These are phyloP conservation scores for Trichoderma asperellum DNA, from an alignment of 2,329 filamentous ascomycete species.

Conservation along the genomic window DNA sequence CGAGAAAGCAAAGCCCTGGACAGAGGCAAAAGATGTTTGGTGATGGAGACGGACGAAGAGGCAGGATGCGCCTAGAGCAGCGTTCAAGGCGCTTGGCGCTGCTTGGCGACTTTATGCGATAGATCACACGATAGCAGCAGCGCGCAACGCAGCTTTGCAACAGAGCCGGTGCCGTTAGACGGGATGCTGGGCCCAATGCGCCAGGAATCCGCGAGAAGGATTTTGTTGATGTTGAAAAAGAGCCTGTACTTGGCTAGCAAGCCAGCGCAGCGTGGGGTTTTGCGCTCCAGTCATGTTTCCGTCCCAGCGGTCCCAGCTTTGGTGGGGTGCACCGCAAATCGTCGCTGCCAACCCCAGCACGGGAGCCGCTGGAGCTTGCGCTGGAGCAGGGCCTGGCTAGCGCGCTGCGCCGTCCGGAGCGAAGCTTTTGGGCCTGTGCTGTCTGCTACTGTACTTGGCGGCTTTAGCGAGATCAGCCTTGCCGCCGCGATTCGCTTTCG, in stretches of 20 bases:
- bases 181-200: slow-evolving; percentile 6
- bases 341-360: slow-evolving; percentile 18
- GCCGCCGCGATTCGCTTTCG: neutral
- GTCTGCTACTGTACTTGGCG: neutral
- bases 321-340: slow-evolving; percentile 7
- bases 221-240: slow-evolving; percentile 14
- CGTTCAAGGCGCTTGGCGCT: slow-evolving; percentile 3
- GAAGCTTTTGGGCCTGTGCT: neutral
- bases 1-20: neutral
- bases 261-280: slow-evolving; percentile 8
- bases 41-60: slow-evolving; percentile 1
- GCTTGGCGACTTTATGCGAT: slow-evolving; percentile 3
- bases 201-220: slow-evolving; percentile 13
- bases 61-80: neutral
- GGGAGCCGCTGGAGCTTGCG: slow-evolving; percentile 25
- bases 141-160: neutral
- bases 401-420: neutral
- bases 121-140: neutral
- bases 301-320: slow-evolving; percentile 5
- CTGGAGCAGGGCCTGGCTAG: neutral
- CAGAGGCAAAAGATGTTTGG: neutral
- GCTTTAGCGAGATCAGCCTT: slow-evolving; percentile 9
- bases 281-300: neutral
- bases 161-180: neutral
- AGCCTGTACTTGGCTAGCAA: neutral